Evolutionary conservation across 768 basidiomycete species (phyloP).

Genomic region (Psilocybe sp.): DNA sequence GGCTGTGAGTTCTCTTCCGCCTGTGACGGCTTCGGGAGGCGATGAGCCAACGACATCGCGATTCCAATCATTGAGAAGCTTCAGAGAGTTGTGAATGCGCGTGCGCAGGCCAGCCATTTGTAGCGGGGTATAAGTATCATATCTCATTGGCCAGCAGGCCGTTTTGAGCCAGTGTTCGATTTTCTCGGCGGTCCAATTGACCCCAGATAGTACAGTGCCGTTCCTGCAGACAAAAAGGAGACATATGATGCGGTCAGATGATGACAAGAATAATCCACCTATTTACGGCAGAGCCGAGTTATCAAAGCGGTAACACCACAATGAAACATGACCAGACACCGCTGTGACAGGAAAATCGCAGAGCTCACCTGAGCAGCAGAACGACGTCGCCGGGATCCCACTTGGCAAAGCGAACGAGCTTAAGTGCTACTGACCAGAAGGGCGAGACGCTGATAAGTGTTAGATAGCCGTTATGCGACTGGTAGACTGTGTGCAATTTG

Average conservation of each 20-base stretch:
- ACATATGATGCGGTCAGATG: not conserved
- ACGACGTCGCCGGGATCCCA: constrained; percentile 66
- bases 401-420: constrained; percentile 64
- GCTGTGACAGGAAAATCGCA: not conserved
- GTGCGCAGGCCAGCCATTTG: constrained; percentile 43
- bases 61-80: too few relatives aligned
- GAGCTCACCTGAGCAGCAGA: constrained; percentile 57
- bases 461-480: constrained; percentile 48
- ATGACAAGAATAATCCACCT: not conserved
- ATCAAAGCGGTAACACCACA: not conserved
- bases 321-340: not conserved
- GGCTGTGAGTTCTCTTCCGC: too few relatives aligned
- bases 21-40: too few relatives aligned
- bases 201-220: constrained; percentile 48
- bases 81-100: constrained; percentile 30
- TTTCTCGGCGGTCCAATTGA: constrained; percentile 51
- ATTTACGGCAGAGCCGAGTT: not conserved
- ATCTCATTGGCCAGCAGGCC: constrained; percentile 66
- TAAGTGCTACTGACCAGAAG: constrained; percentile 71
- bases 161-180: constrained; percentile 58
- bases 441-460: constrained; percentile 60
- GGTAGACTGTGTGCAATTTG: constrained; percentile 53
- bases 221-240: constrained; percentile 38
- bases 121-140: constrained; percentile 41
- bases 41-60: too few relatives aligned